A percentile compares a stretch with the other conserved stretches of the same genome.
Evolutionary conservation across 2,329 filamentous ascomycete species (phyloP).

Genomic region (Fusarium nygamai): DNA sequence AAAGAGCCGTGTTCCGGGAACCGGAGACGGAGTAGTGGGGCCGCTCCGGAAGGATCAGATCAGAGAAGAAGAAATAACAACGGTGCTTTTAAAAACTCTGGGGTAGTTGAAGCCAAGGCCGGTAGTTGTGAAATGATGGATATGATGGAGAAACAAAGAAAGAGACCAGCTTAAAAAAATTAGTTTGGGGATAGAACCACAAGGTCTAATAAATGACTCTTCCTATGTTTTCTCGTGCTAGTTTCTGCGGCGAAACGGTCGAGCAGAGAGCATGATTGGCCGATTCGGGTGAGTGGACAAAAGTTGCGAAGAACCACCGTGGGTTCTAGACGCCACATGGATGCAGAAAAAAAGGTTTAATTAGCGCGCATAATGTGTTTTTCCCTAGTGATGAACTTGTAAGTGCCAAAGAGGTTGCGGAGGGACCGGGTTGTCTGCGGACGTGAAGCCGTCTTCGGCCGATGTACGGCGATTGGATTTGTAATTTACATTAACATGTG

Average conservation of each 20-base stretch:
- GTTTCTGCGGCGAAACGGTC: slow-evolving; percentile 38
- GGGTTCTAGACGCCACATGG: slow-evolving; percentile 16
- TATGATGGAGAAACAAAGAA: slow-evolving; percentile 6
- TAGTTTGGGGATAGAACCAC: slow-evolving; percentile 11
- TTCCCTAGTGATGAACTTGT: neutral
- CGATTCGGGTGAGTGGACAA: slow-evolving; percentile 40
- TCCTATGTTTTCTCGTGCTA: slow-evolving; percentile 28
- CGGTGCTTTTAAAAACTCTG: neutral
- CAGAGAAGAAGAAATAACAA: neutral
- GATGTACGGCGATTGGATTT: neutral
- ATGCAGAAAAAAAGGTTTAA: slow-evolving; percentile 4
- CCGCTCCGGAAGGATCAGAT: slow-evolving; percentile 25
- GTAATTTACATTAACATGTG: neutral
- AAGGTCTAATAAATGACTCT: slow-evolving; percentile 35
- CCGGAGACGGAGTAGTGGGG: slow-evolving; percentile 37
- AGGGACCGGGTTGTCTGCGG: slow-evolving; percentile 11
- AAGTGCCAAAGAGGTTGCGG: slow-evolving; percentile 19
- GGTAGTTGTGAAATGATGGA: neutral
- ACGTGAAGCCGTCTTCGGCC: slow-evolving; percentile 35
- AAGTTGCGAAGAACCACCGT: slow-evolving; percentile 13
- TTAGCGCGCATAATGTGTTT: slow-evolving; percentile 25
- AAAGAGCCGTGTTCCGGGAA: slow-evolving; percentile 26
- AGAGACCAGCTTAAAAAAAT: neutral
- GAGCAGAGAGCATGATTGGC: slow-evolving; percentile 38
- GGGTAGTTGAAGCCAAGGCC: slow-evolving; percentile 15